Conservation (phyloP, 306 rosid genomes). For the Quercus agrifolia region DNA sequence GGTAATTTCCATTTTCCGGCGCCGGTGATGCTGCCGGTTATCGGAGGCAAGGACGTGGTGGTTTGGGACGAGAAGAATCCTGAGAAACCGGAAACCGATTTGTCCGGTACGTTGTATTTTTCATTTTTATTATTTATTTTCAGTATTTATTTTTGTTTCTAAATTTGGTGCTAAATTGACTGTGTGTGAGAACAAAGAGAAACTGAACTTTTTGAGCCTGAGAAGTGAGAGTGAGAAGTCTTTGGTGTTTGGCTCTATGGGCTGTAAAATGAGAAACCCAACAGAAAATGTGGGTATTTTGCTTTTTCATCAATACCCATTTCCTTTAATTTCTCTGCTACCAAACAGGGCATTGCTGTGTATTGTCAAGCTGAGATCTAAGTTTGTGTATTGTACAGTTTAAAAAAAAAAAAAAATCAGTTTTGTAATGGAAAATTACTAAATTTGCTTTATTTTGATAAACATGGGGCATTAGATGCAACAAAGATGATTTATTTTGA, state of each 20-base stretch:
- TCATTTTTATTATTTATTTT: neutral
- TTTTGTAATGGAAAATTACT: too few relatives aligned
- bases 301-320: neutral
- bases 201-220: neutral
- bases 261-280: neutral
- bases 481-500: too few relatives aligned
- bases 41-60: conserved; percentile 70
- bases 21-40: conserved; percentile 62
- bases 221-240: neutral
- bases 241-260: neutral
- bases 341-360: neutral
- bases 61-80: conserved; percentile 71
- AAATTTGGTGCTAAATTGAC: neutral
- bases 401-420: too few relatives aligned
- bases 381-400: neutral
- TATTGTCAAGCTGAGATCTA: neutral
- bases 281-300: neutral
- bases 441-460: too few relatives aligned
- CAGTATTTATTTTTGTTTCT: neutral
- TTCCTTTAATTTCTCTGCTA: neutral
- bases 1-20: conserved; percentile 43
- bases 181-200: neutral
- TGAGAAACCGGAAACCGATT: conserved; percentile 43
- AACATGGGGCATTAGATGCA: too few relatives aligned
- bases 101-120: conserved; percentile 50